Evolutionary conservation across 768 basidiomycete species (phyloP).

Genomic region (Gloeopeniophorella convolvens): DNA sequence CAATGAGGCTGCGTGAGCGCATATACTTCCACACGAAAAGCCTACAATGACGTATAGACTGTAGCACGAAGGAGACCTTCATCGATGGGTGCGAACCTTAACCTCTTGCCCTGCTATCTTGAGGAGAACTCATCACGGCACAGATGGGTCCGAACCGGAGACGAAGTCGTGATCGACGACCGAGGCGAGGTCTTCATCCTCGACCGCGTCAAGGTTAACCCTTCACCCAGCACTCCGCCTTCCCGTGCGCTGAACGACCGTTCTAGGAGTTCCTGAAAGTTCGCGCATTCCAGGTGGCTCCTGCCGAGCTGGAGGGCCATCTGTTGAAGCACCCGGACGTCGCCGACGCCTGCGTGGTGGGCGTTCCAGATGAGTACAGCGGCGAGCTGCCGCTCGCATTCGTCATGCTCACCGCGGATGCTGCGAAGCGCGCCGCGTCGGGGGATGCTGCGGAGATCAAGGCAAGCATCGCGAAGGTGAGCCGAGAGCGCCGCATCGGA

Average conservation of each 20-base stretch:
- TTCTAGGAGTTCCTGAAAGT: slow-evolving; percentile 5
- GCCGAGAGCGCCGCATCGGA: neutral
- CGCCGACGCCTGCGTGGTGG: slow-evolving; percentile 35
- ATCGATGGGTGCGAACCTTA: slow-evolving; percentile 44
- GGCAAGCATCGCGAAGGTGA: slow-evolving; percentile 49
- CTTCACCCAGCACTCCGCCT: neutral
- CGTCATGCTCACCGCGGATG: slow-evolving; percentile 43
- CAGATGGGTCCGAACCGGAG: slow-evolving; percentile 64
- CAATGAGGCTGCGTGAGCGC: slow-evolving; percentile 50
- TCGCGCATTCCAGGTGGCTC: slow-evolving; percentile 25
- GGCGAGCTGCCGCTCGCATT: slow-evolving; percentile 75
- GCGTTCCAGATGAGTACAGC: slow-evolving; percentile 64
- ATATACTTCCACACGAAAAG: neutral
- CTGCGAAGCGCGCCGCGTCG: slow-evolving; percentile 31
- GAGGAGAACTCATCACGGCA: neutral
- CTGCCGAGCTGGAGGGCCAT: slow-evolving; percentile 33
- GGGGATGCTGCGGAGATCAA: slow-evolving; percentile 36
- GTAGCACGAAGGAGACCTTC: slow-evolving; percentile 62
- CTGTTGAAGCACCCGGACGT: slow-evolving; percentile 41
- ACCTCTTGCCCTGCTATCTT: too few species aligned
- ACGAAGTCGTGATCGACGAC: slow-evolving; percentile 48
- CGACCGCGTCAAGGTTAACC: slow-evolving; percentile 50
- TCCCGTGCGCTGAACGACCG: too few species aligned
- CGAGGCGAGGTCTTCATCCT: slow-evolving; percentile 52
- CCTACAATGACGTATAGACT: neutral